These are phyloP conservation scores for Luffa aegyptiaca DNA, from an alignment of 306 rosid species.

Conservation along the genomic window DNA sequence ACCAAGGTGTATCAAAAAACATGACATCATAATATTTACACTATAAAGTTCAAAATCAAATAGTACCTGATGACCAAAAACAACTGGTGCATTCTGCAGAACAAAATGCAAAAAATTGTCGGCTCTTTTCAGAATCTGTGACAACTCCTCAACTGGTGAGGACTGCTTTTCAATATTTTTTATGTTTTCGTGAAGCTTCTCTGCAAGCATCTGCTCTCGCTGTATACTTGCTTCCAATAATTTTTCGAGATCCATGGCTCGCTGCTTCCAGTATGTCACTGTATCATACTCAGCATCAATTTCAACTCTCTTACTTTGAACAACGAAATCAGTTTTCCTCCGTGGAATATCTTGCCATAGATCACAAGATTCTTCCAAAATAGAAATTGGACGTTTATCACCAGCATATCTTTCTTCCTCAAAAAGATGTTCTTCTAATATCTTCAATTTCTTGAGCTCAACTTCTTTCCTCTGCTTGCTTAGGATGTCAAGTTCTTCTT, in stretches of 20 bases:
- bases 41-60: not conserved
- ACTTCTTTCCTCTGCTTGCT: slow-evolving; percentile 66
- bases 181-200: slow-evolving; percentile 67
- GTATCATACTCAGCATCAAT: slow-evolving; percentile 75
- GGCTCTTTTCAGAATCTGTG: slow-evolving; percentile 81
- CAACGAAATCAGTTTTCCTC: slow-evolving; percentile 48
- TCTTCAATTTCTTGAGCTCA: slow-evolving; percentile 82
- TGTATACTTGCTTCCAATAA: slow-evolving; percentile 57
- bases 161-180: slow-evolving; percentile 59
- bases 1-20: not conserved
- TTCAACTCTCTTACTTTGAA: slow-evolving; percentile 60
- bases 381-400: slow-evolving; percentile 77
- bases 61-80: slow-evolving; percentile 94
- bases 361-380: slow-evolving; percentile 74
- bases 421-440: slow-evolving; percentile 60
- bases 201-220: slow-evolving; percentile 60
- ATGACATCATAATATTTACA: not conserved
- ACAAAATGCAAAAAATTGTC: slow-evolving; percentile 89
- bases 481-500: slow-evolving; percentile 76
- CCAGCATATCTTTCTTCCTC: slow-evolving; percentile 64
- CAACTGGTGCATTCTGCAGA: slow-evolving; percentile 96
- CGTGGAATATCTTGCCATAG: slow-evolving; percentile 60
- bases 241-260: slow-evolving; percentile 49
- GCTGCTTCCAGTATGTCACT: slow-evolving; percentile 70
- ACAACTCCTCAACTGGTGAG: slow-evolving; percentile 78